Evolutionary conservation across 176 grass and related monocot species (phyloP).

Genomic region (Zea luxurians): DNA sequence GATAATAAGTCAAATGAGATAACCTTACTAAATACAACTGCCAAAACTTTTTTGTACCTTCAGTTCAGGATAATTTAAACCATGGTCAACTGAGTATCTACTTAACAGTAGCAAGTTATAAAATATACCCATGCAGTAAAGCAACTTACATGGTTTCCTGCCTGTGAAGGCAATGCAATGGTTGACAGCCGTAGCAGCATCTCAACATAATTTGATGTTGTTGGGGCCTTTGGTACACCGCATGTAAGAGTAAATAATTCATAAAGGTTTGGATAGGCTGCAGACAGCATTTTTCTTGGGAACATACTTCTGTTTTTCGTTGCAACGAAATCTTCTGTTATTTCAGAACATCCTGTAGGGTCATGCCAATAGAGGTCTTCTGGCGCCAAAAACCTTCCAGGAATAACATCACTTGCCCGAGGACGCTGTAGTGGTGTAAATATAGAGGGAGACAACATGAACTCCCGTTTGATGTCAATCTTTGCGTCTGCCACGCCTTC

Average conservation of each 20-base stretch:
- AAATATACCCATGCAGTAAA: slow-evolving; percentile 30
- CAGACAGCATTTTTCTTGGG: slow-evolving; percentile 61
- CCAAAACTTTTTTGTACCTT: slow-evolving; percentile 10
- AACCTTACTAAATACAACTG: neutral
- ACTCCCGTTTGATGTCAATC: slow-evolving; percentile 66
- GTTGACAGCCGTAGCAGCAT: slow-evolving; percentile 70
- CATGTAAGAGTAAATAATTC: slow-evolving; percentile 78
- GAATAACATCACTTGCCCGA: slow-evolving; percentile 43
- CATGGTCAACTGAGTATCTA: slow-evolving; percentile 10
- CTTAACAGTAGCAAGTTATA: neutral
- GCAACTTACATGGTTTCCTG: slow-evolving; percentile 64
- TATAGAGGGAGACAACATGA: slow-evolving; percentile 61
- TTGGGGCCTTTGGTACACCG: slow-evolving; percentile 65
- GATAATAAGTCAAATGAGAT: slow-evolving; percentile 22
- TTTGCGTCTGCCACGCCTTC: slow-evolving; percentile 58
- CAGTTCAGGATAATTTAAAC: neutral
- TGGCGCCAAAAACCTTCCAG: slow-evolving; percentile 61
- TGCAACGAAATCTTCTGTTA: slow-evolving; percentile 50
- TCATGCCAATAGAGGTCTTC: slow-evolving; percentile 85
- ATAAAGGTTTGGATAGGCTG: slow-evolving; percentile 69
- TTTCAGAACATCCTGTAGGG: slow-evolving; percentile 80
- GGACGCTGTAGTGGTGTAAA: slow-evolving; percentile 60
- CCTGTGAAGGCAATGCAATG: slow-evolving; percentile 62
- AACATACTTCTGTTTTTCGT: slow-evolving; percentile 36
- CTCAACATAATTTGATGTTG: slow-evolving; percentile 60